Conservation (phyloP, 352 stramenopile genomes). For the Globisporangium sylvaticum region DNA sequence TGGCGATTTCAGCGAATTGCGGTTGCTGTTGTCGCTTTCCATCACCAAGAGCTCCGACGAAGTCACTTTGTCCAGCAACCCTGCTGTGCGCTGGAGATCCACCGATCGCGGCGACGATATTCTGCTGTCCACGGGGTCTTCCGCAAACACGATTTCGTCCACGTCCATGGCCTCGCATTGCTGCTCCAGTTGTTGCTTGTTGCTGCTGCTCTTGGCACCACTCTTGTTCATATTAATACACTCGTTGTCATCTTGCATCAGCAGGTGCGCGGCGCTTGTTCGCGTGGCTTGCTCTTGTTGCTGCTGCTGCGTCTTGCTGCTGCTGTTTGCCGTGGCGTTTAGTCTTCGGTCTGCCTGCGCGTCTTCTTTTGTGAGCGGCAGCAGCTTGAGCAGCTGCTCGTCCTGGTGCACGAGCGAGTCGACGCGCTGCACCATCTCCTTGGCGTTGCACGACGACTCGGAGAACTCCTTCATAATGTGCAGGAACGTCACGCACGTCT, state of each 20-base stretch:
- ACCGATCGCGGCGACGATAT: slow-evolving; percentile 17
- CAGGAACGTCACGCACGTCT: slow-evolving; percentile 62
- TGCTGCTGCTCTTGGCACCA: neutral
- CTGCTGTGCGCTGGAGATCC: slow-evolving; percentile 11
- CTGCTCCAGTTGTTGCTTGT: neutral
- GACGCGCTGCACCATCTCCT: slow-evolving; percentile 57
- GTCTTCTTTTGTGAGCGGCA: slow-evolving; percentile 35
- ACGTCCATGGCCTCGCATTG: slow-evolving; percentile 17
- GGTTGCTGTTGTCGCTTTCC: slow-evolving; percentile 1
- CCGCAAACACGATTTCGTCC: slow-evolving; percentile 3
- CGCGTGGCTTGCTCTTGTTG: slow-evolving; percentile 4
- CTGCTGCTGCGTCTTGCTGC: slow-evolving; percentile 13
- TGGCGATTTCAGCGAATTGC: neutral
- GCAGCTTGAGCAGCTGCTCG: slow-evolving; percentile 47
- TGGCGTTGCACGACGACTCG: slow-evolving; percentile 58
- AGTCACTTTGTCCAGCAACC: neutral
- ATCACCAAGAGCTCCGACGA: slow-evolving; percentile 4
- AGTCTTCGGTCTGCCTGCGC: slow-evolving; percentile 13
- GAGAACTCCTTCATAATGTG: slow-evolving; percentile 78
- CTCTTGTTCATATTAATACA: slow-evolving; percentile 16
- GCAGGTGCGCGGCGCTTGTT: neutral
- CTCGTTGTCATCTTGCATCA: slow-evolving; percentile 9
- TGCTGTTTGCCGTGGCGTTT: slow-evolving; percentile 23
- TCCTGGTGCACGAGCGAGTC: slow-evolving; percentile 64
- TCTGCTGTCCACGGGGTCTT: neutral